These are phyloP conservation scores for Colletotrichum sp. DNA, from an alignment of 2,329 filamentous ascomycete species.

Conservation along the genomic window DNA sequence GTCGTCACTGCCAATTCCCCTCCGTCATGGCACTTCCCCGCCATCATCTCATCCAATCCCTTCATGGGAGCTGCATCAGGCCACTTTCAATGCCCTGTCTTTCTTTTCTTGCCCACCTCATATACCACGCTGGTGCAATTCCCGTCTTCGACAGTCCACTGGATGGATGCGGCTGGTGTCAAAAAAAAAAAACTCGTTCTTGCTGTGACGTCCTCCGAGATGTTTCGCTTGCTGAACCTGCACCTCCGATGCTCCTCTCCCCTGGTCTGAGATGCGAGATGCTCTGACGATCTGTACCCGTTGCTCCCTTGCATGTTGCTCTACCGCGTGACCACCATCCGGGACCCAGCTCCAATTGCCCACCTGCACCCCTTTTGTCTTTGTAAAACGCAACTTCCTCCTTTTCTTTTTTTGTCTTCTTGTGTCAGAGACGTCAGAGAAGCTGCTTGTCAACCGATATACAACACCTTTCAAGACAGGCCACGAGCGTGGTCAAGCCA, in stretches of 20 bases:
- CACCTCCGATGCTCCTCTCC: not conserved
- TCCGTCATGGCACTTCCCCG: constrained; percentile 12
- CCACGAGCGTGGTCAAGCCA: not conserved
- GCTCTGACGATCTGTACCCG: constrained; percentile 13
- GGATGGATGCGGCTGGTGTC: not conserved
- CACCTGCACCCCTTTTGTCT: not conserved
- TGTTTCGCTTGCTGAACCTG: not conserved
- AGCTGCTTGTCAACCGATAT: not conserved
- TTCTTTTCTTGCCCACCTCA: constrained; percentile 1
- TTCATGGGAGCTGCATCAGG: constrained; percentile 18
- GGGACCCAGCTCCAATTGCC: not conserved
- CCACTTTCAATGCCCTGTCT: constrained; percentile 9
- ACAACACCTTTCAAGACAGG: not conserved
- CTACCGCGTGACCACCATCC: constrained; percentile 14
- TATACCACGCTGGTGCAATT: not conserved
- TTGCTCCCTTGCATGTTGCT: constrained; percentile 14
- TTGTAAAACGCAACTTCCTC: not conserved
- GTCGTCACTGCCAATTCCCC: not conserved
- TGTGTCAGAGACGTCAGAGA: not conserved
- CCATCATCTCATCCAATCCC: constrained; percentile 13
- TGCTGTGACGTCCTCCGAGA: constrained; percentile 11
- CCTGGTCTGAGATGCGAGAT: not conserved
- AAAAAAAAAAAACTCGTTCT: not conserved
- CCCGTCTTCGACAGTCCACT: not conserved
- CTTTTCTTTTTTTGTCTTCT: not conserved